Evolutionary conservation across 148 eudicot species (phyloP).

Genomic region (Rhododendron mucronatum): DNA sequence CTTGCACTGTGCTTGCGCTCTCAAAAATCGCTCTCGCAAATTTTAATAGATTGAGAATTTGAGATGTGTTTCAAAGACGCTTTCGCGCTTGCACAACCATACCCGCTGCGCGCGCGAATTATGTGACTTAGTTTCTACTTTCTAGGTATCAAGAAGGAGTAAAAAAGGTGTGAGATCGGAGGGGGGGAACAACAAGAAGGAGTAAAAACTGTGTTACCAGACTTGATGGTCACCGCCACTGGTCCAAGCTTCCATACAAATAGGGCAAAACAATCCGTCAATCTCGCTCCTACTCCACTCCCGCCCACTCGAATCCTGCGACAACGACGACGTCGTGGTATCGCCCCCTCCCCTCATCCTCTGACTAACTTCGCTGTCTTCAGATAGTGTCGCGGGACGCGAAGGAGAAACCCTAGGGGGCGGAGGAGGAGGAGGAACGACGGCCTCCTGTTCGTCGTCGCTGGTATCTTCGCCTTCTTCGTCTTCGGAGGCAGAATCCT

Average conservation of each 20-base stretch:
- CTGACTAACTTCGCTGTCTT: not conserved
- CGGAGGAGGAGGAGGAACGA: not conserved
- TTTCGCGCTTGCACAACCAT: not conserved
- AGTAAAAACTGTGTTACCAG: slow-evolving; percentile 27
- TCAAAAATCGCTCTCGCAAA: not conserved
- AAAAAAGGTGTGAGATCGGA: not conserved
- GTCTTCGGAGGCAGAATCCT: not conserved
- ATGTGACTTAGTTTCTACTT: no score
- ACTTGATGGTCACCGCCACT: slow-evolving; percentile 60
- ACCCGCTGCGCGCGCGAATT: not conserved
- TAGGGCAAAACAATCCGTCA: slow-evolving; percentile 72
- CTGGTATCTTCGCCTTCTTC: slow-evolving; percentile 12
- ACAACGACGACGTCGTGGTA: not conserved
- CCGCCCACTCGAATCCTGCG: slow-evolving; percentile 7
- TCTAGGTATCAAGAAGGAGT: not conserved
- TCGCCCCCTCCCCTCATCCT: slow-evolving; percentile 11
- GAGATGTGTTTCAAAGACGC: not conserved
- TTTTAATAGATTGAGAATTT: not conserved
- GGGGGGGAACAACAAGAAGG: not conserved
- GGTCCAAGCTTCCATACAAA: slow-evolving; percentile 78
- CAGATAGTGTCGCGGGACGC: not conserved
- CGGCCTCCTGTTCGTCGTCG: slow-evolving; percentile 12
- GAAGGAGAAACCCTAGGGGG: not conserved
- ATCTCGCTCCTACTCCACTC: slow-evolving; percentile 35
- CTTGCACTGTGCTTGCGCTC: not conserved